A percentile compares a stretch with the other conserved stretches of the same genome.
These are phyloP conservation scores for Beauveria sp. DNA, from an alignment of 2,329 filamentous ascomycete species.

Conservation along the genomic window DNA sequence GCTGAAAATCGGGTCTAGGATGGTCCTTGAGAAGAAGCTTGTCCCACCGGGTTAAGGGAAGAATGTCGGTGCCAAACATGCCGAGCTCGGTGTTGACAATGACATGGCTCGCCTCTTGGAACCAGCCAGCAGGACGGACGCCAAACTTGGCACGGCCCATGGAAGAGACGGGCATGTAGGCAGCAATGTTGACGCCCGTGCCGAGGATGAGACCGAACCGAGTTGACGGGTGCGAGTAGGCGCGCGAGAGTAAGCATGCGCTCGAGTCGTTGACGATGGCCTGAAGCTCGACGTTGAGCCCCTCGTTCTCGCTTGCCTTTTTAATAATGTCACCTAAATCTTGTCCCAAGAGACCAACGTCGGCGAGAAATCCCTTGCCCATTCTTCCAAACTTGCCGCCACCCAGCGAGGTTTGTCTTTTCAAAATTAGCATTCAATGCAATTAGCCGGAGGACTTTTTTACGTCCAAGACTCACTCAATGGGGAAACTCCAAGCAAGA, in stretches of 20 bases:
- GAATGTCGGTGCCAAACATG: slow-evolving; percentile 55
- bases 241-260: slow-evolving; percentile 57
- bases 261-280: slow-evolving; percentile 62
- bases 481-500: slow-evolving; percentile 62
- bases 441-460: too few species aligned
- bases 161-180: slow-evolving; percentile 51
- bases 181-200: slow-evolving; percentile 60
- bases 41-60: slow-evolving; percentile 58
- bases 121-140: slow-evolving; percentile 46
- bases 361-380: slow-evolving; percentile 59
- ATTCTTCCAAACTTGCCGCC: slow-evolving; percentile 53
- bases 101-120: slow-evolving; percentile 50
- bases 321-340: slow-evolving; percentile 53
- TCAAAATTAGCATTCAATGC: slow-evolving; percentile 16
- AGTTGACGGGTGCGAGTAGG: slow-evolving; percentile 51
- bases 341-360: slow-evolving; percentile 48
- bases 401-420: slow-evolving; percentile 55
- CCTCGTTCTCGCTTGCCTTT: slow-evolving; percentile 41
- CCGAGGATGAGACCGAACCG: slow-evolving; percentile 59
- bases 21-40: slow-evolving; percentile 42
- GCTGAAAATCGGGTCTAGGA: slow-evolving; percentile 51
- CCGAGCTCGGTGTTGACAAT: slow-evolving; percentile 61
- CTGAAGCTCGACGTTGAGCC: slow-evolving; percentile 47
- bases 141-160: slow-evolving; percentile 52
- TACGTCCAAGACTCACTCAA: slow-evolving; percentile 46